Evolutionary conservation across 805 yeast genomes (phyloP).

Genomic region (Myxozyma udenii): DNA sequence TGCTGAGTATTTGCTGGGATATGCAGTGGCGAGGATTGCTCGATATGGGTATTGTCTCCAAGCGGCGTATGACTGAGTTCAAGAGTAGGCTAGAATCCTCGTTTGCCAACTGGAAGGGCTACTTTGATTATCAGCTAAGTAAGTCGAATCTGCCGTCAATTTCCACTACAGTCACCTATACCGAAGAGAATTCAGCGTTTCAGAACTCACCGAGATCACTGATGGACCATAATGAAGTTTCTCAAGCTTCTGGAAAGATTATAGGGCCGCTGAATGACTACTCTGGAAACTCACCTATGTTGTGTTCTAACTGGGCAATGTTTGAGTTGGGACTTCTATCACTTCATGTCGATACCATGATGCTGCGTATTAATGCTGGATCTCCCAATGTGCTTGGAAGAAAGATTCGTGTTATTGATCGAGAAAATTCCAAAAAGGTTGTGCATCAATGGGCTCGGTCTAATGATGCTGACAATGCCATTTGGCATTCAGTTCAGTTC

Average conservation of each 20-base stretch:
- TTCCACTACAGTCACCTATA: conserved; percentile 17
- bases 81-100: conserved; percentile 38
- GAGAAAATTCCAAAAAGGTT: conserved; percentile 27
- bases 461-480: conserved; percentile 34
- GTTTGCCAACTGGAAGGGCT: conserved; percentile 40
- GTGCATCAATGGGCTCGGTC: conserved; percentile 34
- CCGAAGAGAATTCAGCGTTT: conserved; percentile 4
- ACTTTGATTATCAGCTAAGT: conserved; percentile 41
- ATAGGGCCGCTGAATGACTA: conserved; percentile 27
- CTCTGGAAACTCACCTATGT: conserved; percentile 30
- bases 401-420: conserved; percentile 24
- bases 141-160: conserved; percentile 27
- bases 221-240: no score
- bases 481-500: conserved; percentile 36
- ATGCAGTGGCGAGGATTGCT: conserved; percentile 39
- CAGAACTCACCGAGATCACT: no score
- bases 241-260: no score
- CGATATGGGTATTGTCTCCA: conserved; percentile 41
- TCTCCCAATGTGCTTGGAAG: conserved; percentile 32
- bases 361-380: conserved; percentile 32
- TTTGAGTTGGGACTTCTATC: conserved; percentile 33
- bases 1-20: conserved; percentile 39
- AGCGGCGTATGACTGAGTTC: conserved; percentile 37
- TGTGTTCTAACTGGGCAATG: conserved; percentile 35
- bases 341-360: conserved; percentile 34